These are phyloP conservation scores for Calonectria naviculata DNA, from an alignment of 2,329 filamentous ascomycete species.

Conservation along the genomic window DNA sequence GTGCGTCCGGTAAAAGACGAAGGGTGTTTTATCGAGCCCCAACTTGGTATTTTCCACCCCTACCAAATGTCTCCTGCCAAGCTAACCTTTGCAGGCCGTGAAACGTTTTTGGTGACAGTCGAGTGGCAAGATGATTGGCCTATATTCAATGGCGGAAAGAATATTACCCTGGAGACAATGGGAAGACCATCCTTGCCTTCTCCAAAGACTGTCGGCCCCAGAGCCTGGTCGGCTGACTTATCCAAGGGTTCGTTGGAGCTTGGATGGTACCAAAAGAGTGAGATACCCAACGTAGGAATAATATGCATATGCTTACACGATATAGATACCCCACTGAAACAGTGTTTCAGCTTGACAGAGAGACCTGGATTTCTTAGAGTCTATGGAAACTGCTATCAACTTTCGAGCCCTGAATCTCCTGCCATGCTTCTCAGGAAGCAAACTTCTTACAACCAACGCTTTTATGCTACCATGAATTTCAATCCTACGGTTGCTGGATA, in stretches of 20 bases:
- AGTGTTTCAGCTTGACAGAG: conserved; percentile 58
- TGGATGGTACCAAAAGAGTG: conserved; percentile 43
- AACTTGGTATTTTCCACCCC: conserved; percentile 22
- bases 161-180: conserved; percentile 31
- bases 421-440: conserved; percentile 67
- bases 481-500: conserved; percentile 52
- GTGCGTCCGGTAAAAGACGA: conserved; percentile 28
- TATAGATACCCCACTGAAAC: conserved; percentile 35
- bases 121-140: conserved; percentile 41
- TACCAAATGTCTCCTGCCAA: fast-evolving
- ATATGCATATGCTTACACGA: not conserved
- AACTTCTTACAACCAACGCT: conserved; percentile 53
- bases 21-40: conserved; percentile 31
- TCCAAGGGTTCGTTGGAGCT: conserved; percentile 26
- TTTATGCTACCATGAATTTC: conserved; percentile 58
- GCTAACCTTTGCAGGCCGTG: conserved; percentile 33
- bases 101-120: conserved; percentile 38
- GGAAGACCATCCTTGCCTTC: conserved; percentile 22
- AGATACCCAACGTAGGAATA: fast-evolving
- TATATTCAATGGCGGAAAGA: conserved; percentile 36
- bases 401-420: conserved; percentile 61
- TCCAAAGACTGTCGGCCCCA: not conserved
- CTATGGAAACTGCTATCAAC: conserved; percentile 62
- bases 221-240: conserved; percentile 31
- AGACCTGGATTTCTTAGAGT: conserved; percentile 57